Conservation (phyloP, 2,329 filamentous ascomycete genomes). For the Diaporthe aspalathi region DNA sequence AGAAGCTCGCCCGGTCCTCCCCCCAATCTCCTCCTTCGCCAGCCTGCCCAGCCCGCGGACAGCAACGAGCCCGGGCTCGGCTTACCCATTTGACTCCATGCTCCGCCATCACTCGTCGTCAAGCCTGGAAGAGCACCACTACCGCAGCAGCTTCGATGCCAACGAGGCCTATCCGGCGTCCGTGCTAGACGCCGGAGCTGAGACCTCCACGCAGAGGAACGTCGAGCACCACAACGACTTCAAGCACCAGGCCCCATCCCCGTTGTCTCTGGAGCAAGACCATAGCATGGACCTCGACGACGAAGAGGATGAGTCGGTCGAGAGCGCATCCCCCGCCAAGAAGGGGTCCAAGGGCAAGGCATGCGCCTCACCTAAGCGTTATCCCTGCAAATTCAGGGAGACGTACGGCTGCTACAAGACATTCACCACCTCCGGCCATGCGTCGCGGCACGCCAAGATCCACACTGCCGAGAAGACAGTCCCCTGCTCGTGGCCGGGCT, state of each 20-base stretch:
- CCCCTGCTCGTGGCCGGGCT: conserved; percentile 71
- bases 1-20: conserved; percentile 33
- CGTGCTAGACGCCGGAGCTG: conserved; percentile 9
- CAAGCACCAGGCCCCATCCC: conserved; percentile 17
- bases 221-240: conserved; percentile 16
- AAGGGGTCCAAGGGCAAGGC: conserved; percentile 34
- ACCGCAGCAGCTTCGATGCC: conserved; percentile 20
- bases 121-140: conserved; percentile 32
- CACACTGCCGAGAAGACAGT: conserved; percentile 85
- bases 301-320: conserved; percentile 58
- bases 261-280: not conserved
- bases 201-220: conserved; percentile 2
- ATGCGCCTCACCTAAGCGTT: conserved; percentile 67
- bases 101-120: conserved; percentile 19
- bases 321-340: conserved; percentile 23
- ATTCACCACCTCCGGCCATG: conserved; percentile 86
- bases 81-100: conserved; percentile 34
- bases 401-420: conserved; percentile 79
- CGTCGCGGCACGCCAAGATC: conserved; percentile 86
- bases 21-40: conserved; percentile 36
- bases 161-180: conserved; percentile 21
- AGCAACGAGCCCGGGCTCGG: conserved; percentile 9
- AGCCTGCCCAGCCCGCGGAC: conserved; percentile 31
- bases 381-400: conserved; percentile 79
- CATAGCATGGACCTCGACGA: conserved; percentile 50